Base-by-base conservation (phyloP, 257 asterid species). In the Rehmannia glutinosa region DNA sequence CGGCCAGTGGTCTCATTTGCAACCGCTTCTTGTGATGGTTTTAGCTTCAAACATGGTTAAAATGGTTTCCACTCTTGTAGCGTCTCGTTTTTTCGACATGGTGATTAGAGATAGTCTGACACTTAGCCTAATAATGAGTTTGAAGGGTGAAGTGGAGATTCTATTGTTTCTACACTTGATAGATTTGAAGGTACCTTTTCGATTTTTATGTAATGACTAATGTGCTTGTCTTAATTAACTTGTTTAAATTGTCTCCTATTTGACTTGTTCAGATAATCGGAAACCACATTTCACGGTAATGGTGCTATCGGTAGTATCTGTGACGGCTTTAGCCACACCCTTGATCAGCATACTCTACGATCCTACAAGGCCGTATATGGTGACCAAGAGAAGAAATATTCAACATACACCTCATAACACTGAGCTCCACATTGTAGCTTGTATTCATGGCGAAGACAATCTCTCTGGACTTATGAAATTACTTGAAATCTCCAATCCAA, bases 141-240 rank as follows among this genome's bases (percentile, higher is more conserved):
- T 88, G 53, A 85, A 91, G 76, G 99, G 99, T 35, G 92, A 93
- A 69, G 80, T 83, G 7, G 99, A 93, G 57, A 70, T 88, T 55
- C 56, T 90, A 15, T 30, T 90, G 75, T 86, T 80, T 51, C 33
- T 88, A 8, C 98, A 88, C 59, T 86, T 93, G 92, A 64, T 80
- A 78, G 88, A 84, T 68, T 72, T 79, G 6, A 67, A 72, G 96
- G 98, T 92, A 72, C 35, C 33, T 53, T 58, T 43, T 39, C 23
- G 8, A 0, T 19, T 0, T 33, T 46, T 46, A 30, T 35, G 8
- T 35, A n/a, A n/a, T n/a, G n/a, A n/a, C n/a, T n/a, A n/a, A n/a
- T n/a, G n/a, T 7, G 7, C 17, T 4, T 12, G 4, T 28, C 1
- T 52, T 12, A 25, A 7, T 23, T 42, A 11, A 5, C 21, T 8